These are phyloP conservation scores for Fusarium hainanense DNA, from an alignment of 2,329 filamentous ascomycete genomes.

Conservation along the genomic window DNA sequence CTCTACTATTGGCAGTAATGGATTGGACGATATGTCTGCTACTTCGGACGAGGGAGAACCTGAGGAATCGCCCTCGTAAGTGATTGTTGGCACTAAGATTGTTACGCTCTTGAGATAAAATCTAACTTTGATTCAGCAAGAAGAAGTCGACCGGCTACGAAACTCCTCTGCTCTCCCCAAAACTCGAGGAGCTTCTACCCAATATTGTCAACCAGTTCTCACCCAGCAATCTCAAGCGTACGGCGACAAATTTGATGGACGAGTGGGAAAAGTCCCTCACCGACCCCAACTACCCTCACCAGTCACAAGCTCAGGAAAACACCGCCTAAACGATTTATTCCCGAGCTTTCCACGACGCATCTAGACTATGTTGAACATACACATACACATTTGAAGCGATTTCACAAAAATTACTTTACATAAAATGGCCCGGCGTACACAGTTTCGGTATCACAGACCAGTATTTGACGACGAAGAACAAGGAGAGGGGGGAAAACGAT, in stretches of 20 bases:
- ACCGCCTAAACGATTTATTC: constrained; percentile 33
- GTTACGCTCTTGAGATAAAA: neutral
- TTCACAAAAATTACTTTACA: constrained; percentile 26
- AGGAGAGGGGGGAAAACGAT: constrained; percentile 16
- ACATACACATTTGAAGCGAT: constrained; percentile 36
- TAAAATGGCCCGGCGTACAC: constrained; percentile 26
- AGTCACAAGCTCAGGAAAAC: constrained; percentile 50
- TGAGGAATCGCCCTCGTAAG: constrained; percentile 62
- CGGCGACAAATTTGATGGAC: constrained; percentile 86
- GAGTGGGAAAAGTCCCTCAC: constrained; percentile 81
- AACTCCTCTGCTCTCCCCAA: constrained; percentile 53
- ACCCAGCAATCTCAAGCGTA: constrained; percentile 81
- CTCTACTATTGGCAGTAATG: constrained; percentile 61
- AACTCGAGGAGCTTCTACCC: constrained; percentile 70
- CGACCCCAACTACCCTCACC: constrained; percentile 46
- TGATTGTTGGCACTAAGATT: constrained; percentile 24
- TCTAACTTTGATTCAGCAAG: constrained; percentile 45
- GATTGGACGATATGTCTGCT: constrained; percentile 56
- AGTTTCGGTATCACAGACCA: constrained; percentile 39
- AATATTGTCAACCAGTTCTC: constrained; percentile 77
- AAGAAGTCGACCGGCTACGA: constrained; percentile 49
- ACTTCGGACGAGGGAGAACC: constrained; percentile 63
- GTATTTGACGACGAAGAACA: constrained; percentile 37
- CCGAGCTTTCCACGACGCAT: constrained; percentile 27
- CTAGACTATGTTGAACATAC: constrained; percentile 35